A percentile compares a stretch with the other conserved stretches of the same genome.
These are phyloP conservation scores for Ophiostoma australiae DNA, from an alignment of 2,329 filamentous ascomycete species.

Conservation along the genomic window DNA sequence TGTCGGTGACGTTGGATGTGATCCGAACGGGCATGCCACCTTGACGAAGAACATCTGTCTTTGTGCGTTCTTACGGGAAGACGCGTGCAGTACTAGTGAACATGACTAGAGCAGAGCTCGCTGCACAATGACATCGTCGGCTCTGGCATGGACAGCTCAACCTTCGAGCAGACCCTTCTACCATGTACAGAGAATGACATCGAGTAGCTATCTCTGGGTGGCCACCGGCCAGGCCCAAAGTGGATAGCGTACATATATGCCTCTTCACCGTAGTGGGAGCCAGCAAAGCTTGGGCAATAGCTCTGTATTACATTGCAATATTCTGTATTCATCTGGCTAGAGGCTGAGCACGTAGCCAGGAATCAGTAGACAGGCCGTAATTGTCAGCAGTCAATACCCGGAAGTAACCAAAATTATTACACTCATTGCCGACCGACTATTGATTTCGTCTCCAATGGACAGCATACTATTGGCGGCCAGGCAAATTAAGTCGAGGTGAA, in stretches of 20 bases:
- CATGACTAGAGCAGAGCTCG: neutral
- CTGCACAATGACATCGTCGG: neutral
- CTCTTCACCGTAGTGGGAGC: neutral
- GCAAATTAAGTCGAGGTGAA: neutral
- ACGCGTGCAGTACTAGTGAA: neutral
- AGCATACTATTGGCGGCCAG: neutral
- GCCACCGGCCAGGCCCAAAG: neutral
- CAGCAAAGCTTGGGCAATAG: neutral
- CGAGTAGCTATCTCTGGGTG: neutral
- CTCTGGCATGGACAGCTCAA: neutral
- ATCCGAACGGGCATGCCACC: neutral
- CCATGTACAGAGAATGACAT: too few relatives aligned
- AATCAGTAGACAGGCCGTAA: neutral
- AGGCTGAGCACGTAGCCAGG: neutral
- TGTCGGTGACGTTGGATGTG: neutral
- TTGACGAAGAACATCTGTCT: neutral
- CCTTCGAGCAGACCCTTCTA: neutral
- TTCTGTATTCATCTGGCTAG: neutral
- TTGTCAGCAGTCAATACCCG: neutral
- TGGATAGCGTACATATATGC: neutral
- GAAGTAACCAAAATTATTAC: neutral
- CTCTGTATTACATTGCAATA: neutral
- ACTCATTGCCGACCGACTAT: neutral
- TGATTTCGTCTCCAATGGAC: neutral
- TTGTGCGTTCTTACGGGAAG: neutral